Base-by-base conservation (phyloP, 305 asterid species). In the Fraxinus sp. region DNA sequence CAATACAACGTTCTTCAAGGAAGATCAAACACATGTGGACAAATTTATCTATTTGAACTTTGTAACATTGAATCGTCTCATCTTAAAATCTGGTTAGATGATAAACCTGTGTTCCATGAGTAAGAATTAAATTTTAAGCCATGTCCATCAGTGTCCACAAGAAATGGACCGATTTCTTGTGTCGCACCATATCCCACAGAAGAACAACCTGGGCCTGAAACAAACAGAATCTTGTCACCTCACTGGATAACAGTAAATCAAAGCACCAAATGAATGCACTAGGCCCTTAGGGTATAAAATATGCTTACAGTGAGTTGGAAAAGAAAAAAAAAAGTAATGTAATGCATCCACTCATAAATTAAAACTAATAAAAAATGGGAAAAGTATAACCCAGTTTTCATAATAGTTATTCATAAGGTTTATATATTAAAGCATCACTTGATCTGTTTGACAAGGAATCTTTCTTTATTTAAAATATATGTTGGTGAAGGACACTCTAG, bases 121-220 rank as follows among this genome's bases (percentile, higher is more conserved):
- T 85, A 93, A 10, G 94, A 80, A 82, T 93, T 93, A 8, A 80
- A 81, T 74, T 80, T 84, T 66, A 95, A 86, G 89, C 84, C 85
- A 80, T 62, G 83, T 36, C 96, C 97, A 81, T 90, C 87, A 13
- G 57, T 57, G 84, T 90, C 93, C 62, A 92, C 89, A 32, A 95
- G 90, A 84, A 94, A 94, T 78, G 98, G 98, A 77, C 98, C 98
- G 80, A 95, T 92, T 83, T 95, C 98, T 89, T 95, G 98, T 55
- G 98, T 91, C 87, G 98, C 98, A 80, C 98, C 98, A 82, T 95
- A 95, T 89, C 97, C 98, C 89, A 92, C 98, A 71, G 98, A 95
- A 26, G 98, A 95, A 87, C 98, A 95, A 33, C 98, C 98, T 20
- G 98, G 98, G 71, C 98, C 98, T 95, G 85, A 84, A 86, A 86